phyloP scores from a whole-genome alignment of 2,329 filamentous ascomycete genomes.

The Calonectria multiphialidica region DNA sequence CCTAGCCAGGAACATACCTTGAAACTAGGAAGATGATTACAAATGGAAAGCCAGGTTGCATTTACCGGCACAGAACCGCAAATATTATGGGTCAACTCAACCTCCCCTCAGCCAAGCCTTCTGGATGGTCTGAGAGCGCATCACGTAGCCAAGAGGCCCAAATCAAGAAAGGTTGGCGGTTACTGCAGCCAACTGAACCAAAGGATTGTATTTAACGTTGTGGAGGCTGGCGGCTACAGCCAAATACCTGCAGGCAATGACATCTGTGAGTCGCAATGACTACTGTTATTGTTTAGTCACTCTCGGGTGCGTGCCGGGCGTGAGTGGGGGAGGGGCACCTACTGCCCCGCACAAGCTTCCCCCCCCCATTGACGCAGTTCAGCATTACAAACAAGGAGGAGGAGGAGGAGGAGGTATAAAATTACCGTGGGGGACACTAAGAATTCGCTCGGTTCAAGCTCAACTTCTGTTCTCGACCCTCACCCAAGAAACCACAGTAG shows the following conservation, averaged over 20 bases:
- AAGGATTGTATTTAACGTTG: neutral
- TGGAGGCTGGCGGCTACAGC: neutral
- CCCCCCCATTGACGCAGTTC: neutral
- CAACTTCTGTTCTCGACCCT: neutral
- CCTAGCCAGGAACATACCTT: neutral
- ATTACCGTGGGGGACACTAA: neutral
- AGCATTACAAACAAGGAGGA: constrained; percentile 5
- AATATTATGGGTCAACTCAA: constrained; percentile 1
- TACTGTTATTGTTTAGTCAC: neutral
- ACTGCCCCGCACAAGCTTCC: constrained; percentile 29
- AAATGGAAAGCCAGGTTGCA: constrained; percentile 3
- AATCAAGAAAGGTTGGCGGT: neutral
- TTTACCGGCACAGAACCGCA: constrained; percentile 2
- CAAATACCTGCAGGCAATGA: neutral
- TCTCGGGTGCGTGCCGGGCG: neutral
- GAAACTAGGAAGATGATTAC: constrained; percentile 6
- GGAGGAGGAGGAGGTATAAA: constrained; percentile 22
- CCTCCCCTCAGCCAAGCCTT: neutral
- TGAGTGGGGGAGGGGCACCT: constrained; percentile 20
- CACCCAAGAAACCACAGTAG: neutral
- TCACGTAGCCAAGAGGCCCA: neutral
- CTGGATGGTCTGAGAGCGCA: neutral
- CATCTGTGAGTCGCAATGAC: neutral
- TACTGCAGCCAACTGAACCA: neutral
- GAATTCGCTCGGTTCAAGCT: neutral